Conservation (phyloP, 805 yeast species). For the Wickerhamomyces bisporus region DNA sequence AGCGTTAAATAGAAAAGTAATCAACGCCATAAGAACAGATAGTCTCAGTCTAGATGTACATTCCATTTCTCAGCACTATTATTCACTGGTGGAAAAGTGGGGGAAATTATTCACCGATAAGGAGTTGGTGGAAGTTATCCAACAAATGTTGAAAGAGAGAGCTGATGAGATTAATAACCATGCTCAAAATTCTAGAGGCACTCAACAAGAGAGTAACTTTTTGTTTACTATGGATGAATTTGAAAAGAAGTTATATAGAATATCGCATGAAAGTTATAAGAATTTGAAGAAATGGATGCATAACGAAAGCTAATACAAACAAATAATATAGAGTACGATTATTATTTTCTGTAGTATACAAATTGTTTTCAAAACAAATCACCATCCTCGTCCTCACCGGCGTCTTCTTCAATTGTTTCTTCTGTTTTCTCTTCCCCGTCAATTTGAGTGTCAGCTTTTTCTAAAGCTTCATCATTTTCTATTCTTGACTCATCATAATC, state of each 20-base stretch:
- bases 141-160: slow-evolving; percentile 53
- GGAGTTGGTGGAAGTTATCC: slow-evolving; percentile 48
- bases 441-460: slow-evolving; percentile 17
- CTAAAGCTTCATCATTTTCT: slow-evolving; percentile 12
- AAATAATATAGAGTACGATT: not conserved
- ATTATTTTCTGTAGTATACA: not conserved
- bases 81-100: slow-evolving; percentile 73
- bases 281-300: slow-evolving; percentile 39
- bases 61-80: slow-evolving; percentile 60
- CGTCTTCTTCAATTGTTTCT: slow-evolving; percentile 14
- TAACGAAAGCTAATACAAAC: slow-evolving; percentile 8
- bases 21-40: slow-evolving; percentile 78
- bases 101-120: slow-evolving; percentile 61
- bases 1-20: slow-evolving; percentile 54
- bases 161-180: slow-evolving; percentile 68
- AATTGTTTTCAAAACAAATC: slow-evolving; percentile 14
- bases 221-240: slow-evolving; percentile 67
- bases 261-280: slow-evolving; percentile 45
- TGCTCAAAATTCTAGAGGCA: slow-evolving; percentile 37
- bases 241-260: slow-evolving; percentile 56
- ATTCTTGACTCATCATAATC: slow-evolving; percentile 14
- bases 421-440: slow-evolving; percentile 18
- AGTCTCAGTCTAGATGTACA: slow-evolving; percentile 64
- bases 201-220: slow-evolving; percentile 48
- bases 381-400: slow-evolving; percentile 5